phyloP scores from a whole-genome alignment of 2,329 filamentous ascomycete species.

The Orbilia brochopaga region DNA sequence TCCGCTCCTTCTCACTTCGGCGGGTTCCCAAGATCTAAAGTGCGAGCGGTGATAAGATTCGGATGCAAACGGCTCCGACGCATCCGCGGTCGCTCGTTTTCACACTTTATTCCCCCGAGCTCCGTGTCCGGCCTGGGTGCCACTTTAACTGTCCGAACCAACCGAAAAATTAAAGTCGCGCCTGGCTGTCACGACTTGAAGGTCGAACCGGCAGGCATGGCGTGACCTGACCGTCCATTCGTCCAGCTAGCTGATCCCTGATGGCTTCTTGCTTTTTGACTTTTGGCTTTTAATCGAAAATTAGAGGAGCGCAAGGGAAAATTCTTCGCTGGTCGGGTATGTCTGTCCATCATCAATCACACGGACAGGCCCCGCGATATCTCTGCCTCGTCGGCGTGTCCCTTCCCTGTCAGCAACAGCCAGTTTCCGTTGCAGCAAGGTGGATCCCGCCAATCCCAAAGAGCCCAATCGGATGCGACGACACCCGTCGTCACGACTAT shows the following conservation, averaged over 20 bases:
- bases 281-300: not conserved
- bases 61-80: conserved; percentile 50
- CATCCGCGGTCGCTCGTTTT: conserved; percentile 20
- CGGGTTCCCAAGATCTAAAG: not conserved
- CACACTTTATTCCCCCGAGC: conserved; percentile 43
- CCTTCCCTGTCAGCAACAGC: not conserved
- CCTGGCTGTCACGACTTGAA: conserved; percentile 18
- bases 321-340: not conserved
- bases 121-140: conserved; percentile 13
- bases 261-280: not conserved
- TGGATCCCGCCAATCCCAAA: not conserved
- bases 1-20: conserved; percentile 36
- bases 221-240: not conserved
- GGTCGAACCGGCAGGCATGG: conserved; percentile 15
- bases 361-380: not conserved
- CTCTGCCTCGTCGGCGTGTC: not conserved
- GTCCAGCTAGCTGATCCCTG: not conserved
- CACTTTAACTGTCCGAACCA: not conserved
- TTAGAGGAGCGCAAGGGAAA: not conserved
- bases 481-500: not conserved
- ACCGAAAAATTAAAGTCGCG: no score
- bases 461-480: conserved; percentile 2
- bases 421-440: not conserved
- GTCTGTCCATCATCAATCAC: no score
- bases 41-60: conserved; percentile 7